Evolutionary conservation across 805 yeast genomes (phyloP).

Genomic region (Candida ponderosae): DNA sequence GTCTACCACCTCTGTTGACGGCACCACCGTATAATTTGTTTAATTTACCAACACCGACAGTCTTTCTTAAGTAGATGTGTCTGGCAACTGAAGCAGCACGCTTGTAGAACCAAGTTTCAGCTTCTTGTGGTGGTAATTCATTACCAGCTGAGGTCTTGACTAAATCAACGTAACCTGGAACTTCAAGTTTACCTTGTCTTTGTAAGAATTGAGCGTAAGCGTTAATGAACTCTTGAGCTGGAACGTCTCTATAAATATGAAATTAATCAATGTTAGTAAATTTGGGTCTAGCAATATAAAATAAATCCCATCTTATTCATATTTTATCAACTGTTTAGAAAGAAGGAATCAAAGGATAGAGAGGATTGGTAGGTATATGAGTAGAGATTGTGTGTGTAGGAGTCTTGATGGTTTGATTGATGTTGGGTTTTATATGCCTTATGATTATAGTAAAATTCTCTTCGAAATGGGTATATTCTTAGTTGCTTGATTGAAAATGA

Average conservation of each 20-base stretch:
- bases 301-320: too few species aligned
- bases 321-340: too few species aligned
- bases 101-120: constrained; percentile 99
- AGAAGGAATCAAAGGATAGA: too few species aligned
- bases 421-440: too few species aligned
- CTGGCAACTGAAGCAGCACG: constrained; percentile 99
- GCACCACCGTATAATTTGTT: constrained; percentile 99
- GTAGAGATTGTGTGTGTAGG: too few species aligned
- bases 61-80: constrained; percentile 99
- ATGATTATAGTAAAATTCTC: too few species aligned
- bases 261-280: constrained; percentile 8
- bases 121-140: constrained; percentile 99
- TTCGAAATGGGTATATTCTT: too few species aligned
- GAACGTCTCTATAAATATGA: constrained; percentile 84
- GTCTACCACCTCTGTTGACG: constrained; percentile 97
- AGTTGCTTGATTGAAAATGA: too few species aligned
- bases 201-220: constrained; percentile 99
- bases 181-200: constrained; percentile 99
- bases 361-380: too few species aligned
- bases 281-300: too few species aligned
- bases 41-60: constrained; percentile 98
- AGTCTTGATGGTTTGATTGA: too few species aligned
- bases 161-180: constrained; percentile 99
- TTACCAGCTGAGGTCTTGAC: constrained; percentile 99
- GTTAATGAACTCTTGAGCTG: constrained; percentile 99